Conservation (phyloP, 345 rosid species). For the Angophora floribunda region DNA sequence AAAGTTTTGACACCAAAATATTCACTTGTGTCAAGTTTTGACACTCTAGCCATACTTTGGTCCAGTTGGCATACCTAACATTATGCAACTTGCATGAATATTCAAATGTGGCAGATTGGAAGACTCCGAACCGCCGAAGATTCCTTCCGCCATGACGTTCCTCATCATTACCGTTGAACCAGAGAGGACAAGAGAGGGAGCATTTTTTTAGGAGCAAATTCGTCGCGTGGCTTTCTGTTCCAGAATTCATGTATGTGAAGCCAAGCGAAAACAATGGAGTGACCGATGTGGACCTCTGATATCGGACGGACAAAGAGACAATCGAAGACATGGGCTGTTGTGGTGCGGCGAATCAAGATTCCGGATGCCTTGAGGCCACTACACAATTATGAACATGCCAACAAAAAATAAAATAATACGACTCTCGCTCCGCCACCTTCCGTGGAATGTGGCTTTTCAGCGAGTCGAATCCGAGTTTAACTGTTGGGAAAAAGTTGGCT, state of each 20-base stretch:
- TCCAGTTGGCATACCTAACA: background rate
- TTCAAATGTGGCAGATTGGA: background rate
- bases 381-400: accelerated
- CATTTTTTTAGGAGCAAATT: background rate
- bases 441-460: background rate
- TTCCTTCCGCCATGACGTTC: too few species aligned
- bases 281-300: background rate
- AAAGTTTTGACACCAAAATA: too few species aligned
- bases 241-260: background rate
- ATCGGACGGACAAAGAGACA: background rate
- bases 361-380: background rate
- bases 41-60: too few species aligned
- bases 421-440: background rate
- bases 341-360: background rate
- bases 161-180: background rate
- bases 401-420: background rate
- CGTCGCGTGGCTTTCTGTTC: background rate
- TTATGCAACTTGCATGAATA: background rate
- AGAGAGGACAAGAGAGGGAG: background rate
- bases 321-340: background rate
- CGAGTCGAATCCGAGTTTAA: background rate
- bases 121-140: background rate
- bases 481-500: background rate
- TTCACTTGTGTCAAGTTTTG: too few species aligned
- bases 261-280: background rate